Conservation (phyloP, 2,329 filamentous ascomycete genomes). For the Colletotrichum abscissum region DNA sequence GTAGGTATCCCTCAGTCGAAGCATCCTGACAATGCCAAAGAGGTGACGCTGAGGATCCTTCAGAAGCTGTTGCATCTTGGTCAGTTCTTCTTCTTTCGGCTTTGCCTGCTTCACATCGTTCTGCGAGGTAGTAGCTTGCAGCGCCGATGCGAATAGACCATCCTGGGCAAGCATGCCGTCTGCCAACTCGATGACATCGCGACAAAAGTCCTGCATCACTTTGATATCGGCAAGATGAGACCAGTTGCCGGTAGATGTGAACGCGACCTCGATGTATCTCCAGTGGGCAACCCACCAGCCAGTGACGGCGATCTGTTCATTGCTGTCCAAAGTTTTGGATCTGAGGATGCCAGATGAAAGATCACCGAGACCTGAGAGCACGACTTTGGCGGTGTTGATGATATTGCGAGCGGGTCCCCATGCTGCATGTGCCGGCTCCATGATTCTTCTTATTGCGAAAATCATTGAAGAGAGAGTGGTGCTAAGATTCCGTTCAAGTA, state of each 20-base stretch:
- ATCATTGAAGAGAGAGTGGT: slow-evolving; percentile 57
- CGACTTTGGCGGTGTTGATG: slow-evolving; percentile 67
- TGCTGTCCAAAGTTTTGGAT: slow-evolving; percentile 64
- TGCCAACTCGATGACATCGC: slow-evolving; percentile 94
- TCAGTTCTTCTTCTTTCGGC: slow-evolving; percentile 51
- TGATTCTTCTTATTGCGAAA: slow-evolving; percentile 44
- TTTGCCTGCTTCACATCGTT: neutral
- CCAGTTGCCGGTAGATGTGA: slow-evolving; percentile 84
- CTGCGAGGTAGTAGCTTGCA: slow-evolving; percentile 46
- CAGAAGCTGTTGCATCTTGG: slow-evolving; percentile 61
- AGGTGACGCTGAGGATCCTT: slow-evolving; percentile 71
- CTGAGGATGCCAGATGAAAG: slow-evolving; percentile 66
- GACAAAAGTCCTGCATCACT: slow-evolving; percentile 91
- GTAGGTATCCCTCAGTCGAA: slow-evolving; percentile 89
- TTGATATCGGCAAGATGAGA: slow-evolving; percentile 79
- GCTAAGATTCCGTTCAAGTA: slow-evolving; percentile 58
- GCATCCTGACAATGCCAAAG: slow-evolving; percentile 85
- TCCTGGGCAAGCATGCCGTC: slow-evolving; percentile 88
- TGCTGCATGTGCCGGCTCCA: slow-evolving; percentile 51
- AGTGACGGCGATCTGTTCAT: slow-evolving; percentile 74
- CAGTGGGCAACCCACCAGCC: slow-evolving; percentile 89
- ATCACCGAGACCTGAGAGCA: slow-evolving; percentile 68
- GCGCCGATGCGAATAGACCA: slow-evolving; percentile 80
- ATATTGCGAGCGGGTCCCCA: slow-evolving; percentile 70
- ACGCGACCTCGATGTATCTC: slow-evolving; percentile 83